Conservation (phyloP, 495 filamentous ascomycete species). For the Rhypophila decipiens region DNA sequence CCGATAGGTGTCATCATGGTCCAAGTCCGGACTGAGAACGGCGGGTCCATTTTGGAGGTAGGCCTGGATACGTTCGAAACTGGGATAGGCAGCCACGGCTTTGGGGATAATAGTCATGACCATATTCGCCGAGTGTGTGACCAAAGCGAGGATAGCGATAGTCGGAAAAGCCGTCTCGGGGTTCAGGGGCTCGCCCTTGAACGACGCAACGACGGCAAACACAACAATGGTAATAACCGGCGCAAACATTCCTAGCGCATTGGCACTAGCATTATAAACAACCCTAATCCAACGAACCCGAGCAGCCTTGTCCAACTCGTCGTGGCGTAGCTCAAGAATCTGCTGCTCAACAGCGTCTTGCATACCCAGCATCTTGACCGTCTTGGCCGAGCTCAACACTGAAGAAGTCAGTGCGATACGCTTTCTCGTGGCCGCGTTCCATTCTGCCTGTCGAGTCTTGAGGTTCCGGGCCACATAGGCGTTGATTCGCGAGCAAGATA, state of each 20-base stretch:
- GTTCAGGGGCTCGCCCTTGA: slow-evolving; percentile 13
- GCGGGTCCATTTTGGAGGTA: slow-evolving; percentile 6
- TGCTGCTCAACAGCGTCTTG: slow-evolving; percentile 30
- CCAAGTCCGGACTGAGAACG: background rate
- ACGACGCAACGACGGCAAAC: slow-evolving; percentile 25
- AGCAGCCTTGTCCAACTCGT: slow-evolving; percentile 51
- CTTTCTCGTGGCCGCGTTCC: slow-evolving; percentile 47
- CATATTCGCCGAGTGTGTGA: slow-evolving; percentile 38
- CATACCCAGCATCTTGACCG: slow-evolving; percentile 58
- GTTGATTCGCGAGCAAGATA: slow-evolving; percentile 39
- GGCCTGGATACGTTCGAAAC: slow-evolving; percentile 30
- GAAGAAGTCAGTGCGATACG: slow-evolving; percentile 46
- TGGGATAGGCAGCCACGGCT: slow-evolving; percentile 21
- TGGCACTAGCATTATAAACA: slow-evolving; percentile 37
- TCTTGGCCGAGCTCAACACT: slow-evolving; percentile 52
- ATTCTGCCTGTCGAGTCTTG: slow-evolving; percentile 39
- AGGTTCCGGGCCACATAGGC: slow-evolving; percentile 41
- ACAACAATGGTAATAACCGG: slow-evolving; percentile 34
- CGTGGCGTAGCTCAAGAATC: slow-evolving; percentile 46
- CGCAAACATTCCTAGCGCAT: slow-evolving; percentile 36
- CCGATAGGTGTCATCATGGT: background rate
- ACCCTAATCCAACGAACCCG: slow-evolving; percentile 44
- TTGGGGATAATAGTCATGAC: slow-evolving; percentile 34
- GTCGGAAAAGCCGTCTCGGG: slow-evolving; percentile 33
- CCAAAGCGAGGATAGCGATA: slow-evolving; percentile 27